These are phyloP conservation scores for Hordeum pubiflorum DNA, from an alignment of 202 grass and related monocot genomes.

Conservation along the genomic window DNA sequence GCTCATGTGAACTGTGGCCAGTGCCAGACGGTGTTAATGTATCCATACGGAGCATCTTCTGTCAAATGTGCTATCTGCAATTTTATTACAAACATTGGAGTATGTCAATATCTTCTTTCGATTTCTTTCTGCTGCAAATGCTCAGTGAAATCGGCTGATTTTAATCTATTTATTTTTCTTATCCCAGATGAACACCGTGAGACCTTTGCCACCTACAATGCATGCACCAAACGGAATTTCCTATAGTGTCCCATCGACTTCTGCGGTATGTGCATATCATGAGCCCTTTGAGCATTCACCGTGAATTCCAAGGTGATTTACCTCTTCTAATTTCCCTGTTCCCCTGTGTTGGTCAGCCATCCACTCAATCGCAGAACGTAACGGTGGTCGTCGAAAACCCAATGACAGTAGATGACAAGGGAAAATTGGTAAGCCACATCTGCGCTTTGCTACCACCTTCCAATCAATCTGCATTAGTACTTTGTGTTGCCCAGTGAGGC, in stretches of 20 bases:
- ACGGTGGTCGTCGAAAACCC: conserved; percentile 94
- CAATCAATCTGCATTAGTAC: not conserved
- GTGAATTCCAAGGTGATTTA: not conserved
- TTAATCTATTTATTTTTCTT: not conserved
- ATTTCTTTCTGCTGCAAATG: conserved; percentile 7
- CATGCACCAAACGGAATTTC: conserved; percentile 34
- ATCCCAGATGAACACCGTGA: conserved; percentile 47
- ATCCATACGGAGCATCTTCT: conserved; percentile 83
- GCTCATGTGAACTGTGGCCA: conserved; percentile 77
- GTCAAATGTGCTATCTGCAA: conserved; percentile 94
- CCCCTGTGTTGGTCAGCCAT: conserved; percentile 30
- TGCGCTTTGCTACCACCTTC: not conserved
- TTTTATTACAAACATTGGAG: conserved; percentile 72
- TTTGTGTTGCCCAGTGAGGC: not conserved
- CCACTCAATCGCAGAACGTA: conserved; percentile 46
- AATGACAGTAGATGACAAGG: conserved; percentile 86
- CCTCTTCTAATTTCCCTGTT: not conserved
- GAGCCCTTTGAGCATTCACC: conserved; percentile 10
- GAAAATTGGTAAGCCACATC: conserved; percentile 64
- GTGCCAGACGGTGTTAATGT: conserved; percentile 72
- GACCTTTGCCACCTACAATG: conserved; percentile 41
- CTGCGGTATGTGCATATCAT: conserved; percentile 48
- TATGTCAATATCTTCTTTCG: conserved; percentile 27
- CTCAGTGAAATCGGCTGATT: not conserved
- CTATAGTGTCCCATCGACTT: conserved; percentile 43